Conservation (phyloP, 2,329 filamentous ascomycete species). For the Fusarium foetens region DNA sequence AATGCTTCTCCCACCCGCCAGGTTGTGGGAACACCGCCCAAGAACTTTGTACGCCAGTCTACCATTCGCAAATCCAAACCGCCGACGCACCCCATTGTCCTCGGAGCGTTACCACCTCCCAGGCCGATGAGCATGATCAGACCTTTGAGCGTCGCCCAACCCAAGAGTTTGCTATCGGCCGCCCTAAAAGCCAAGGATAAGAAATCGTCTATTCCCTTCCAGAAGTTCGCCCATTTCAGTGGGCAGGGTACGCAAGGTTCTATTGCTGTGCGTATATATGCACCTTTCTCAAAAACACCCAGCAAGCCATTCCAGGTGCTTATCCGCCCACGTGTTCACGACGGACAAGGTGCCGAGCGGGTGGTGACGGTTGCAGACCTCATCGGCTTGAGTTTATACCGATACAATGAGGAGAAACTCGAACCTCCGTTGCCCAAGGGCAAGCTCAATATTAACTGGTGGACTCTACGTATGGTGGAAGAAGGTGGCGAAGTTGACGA, state of each 20-base stretch:
- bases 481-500: constrained; percentile 87
- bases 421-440: constrained; percentile 72
- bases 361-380: constrained; percentile 80
- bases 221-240: constrained; percentile 79
- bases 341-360: constrained; percentile 69
- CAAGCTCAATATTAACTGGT: constrained; percentile 82
- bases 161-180: constrained; percentile 76
- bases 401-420: constrained; percentile 80
- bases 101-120: constrained; percentile 76
- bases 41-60: constrained; percentile 68
- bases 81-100: constrained; percentile 63
- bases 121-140: constrained; percentile 72
- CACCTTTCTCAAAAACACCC: constrained; percentile 73
- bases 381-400: constrained; percentile 82
- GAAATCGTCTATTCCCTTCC: constrained; percentile 76
- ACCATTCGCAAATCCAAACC: constrained; percentile 71
- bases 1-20: constrained; percentile 65
- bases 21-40: constrained; percentile 71
- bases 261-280: constrained; percentile 80
- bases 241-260: constrained; percentile 83
- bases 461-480: constrained; percentile 85
- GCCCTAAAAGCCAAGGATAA: constrained; percentile 77
- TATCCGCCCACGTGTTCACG: constrained; percentile 74
- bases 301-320: constrained; percentile 76
- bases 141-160: constrained; percentile 73